Evolutionary conservation across 1,284 basidiomycete genomes (phyloP), one percentile per base, ranked within the genome.

Genomic region (Trichosporon sp.): DNA sequence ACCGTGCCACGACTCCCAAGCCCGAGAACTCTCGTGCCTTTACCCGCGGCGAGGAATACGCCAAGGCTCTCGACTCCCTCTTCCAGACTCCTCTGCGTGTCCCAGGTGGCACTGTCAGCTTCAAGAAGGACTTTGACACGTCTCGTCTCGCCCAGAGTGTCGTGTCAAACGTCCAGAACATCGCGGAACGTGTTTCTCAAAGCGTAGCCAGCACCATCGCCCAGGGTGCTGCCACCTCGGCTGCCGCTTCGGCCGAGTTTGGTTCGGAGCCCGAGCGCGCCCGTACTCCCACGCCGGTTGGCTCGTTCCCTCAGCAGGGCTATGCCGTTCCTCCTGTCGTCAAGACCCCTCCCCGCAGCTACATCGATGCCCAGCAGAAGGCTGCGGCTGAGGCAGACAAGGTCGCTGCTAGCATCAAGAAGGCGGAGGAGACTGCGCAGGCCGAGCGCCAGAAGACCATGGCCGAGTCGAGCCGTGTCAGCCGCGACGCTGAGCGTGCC

Each of bases 21-120:
- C 61, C 46, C 32, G 59, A 63, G 38, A 40, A 40, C 38, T 12
- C 66, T 12, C 32, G 43, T 2, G 68, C 70, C 0, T 72, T 32
- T 32, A 32, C 51, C 32, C 69, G 73, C 2, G 73, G 70, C 19
- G 61, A 56, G 31, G 70, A 74, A 59, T 74, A 71, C 54, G 73
- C 68, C 37, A 66, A 70, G 70, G 68, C 70, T 1, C 48, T 74
- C 12, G 70, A 74, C 48, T 67, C 70, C 0, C 59, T 74, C 51
- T 32, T 74, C 35, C 19, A 35, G n/a, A 56, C 70, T 11, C 37
- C 67, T 10, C 21, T 71, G 48, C 70, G 70, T 14, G 70, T 71
- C 6, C 70, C 63, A 4, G 70, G 70, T 16, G 70, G 70, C 7
- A 68, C 65, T 32, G 51, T 71, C 11, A 63, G 65, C 59, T 63